Evolutionary conservation across 2,329 filamentous ascomycete genomes (phyloP).

Genomic region (Claviceps spartinae): DNA sequence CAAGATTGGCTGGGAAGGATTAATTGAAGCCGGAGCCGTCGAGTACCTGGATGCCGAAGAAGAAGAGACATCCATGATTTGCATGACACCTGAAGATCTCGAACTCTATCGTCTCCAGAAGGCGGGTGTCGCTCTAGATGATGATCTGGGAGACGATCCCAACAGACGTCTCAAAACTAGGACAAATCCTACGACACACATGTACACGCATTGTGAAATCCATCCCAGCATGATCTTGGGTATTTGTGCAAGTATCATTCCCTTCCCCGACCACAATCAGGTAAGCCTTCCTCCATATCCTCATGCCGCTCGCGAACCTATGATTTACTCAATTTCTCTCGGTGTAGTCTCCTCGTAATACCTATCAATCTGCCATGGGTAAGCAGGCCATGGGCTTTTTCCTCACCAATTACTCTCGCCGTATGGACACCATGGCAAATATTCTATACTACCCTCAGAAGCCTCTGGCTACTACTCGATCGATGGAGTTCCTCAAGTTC

Average conservation of each 20-base stretch:
- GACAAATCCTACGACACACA: constrained; percentile 75
- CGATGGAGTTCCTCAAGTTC: constrained; percentile 99
- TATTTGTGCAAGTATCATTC: constrained; percentile 98
- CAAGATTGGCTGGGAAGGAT: constrained; percentile 77
- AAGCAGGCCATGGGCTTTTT: constrained; percentile 99
- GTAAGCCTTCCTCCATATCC: constrained; percentile 25
- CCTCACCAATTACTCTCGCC: constrained; percentile 88
- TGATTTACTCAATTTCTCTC: background rate
- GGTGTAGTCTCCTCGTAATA: constrained; percentile 81
- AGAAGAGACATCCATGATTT: constrained; percentile 97
- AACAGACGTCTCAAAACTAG: constrained; percentile 81
- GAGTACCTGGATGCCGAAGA: constrained; percentile 97
- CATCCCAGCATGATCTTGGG: constrained; percentile 98
- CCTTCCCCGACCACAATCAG: constrained; percentile 97
- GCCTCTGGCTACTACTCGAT: constrained; percentile 84
- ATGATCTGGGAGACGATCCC: constrained; percentile 51
- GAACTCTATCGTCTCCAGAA: constrained; percentile 63
- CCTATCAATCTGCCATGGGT: constrained; percentile 98
- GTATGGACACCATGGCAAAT: constrained; percentile 99
- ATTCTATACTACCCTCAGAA: constrained; percentile 99
- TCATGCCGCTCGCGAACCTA: background rate
- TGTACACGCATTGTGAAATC: constrained; percentile 97
- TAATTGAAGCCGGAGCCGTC: constrained; percentile 73
- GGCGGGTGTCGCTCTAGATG: constrained; percentile 46
- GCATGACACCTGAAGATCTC: constrained; percentile 94